Percentiles rank a stretch among this genome's conserved stretches.
Conservation (phyloP, 257 asterid species). For the Solanum appendiculatum region DNA sequence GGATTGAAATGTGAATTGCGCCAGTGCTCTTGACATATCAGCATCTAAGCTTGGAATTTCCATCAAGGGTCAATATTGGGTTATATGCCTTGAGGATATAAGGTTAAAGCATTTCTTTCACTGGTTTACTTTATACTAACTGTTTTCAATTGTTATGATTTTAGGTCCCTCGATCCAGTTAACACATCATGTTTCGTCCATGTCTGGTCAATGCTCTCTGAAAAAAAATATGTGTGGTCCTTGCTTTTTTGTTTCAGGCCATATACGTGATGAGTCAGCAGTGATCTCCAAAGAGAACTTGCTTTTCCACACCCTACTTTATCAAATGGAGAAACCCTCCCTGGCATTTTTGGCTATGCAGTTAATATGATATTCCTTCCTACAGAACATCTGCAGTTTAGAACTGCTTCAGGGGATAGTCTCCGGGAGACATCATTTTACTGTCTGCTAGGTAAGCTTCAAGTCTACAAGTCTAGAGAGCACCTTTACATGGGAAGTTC, state of each 20-base stretch:
- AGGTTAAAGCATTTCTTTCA: conserved; percentile 24
- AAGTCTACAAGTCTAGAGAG: conserved; percentile 38
- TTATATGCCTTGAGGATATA: conserved; percentile 40
- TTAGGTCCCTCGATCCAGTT: background rate
- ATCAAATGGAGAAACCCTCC: conserved; percentile 30
- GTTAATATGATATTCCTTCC: conserved; percentile 35
- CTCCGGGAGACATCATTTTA: conserved; percentile 47
- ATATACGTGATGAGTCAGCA: background rate
- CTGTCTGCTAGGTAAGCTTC: conserved; percentile 53
- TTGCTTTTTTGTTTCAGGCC: conserved; percentile 14
- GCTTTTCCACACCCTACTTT: conserved; percentile 25
- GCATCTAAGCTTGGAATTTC: conserved; percentile 22
- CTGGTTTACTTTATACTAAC: background rate
- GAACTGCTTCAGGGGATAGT: conserved; percentile 27
- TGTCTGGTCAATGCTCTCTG: background rate
- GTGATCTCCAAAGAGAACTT: conserved; percentile 20
- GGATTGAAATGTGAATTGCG: conserved; percentile 1
- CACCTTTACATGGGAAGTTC: conserved; percentile 36
- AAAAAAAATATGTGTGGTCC: background rate
- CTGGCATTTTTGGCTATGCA: conserved; percentile 46
- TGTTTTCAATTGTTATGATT: background rate
- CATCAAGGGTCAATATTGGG: conserved; percentile 14
- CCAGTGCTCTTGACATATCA: conserved; percentile 9
- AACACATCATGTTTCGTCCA: background rate
- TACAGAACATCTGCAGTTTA: conserved; percentile 10